phyloP scores from a whole-genome alignment of 345 rosid genomes.

The Cardiospermum halicacabum region DNA sequence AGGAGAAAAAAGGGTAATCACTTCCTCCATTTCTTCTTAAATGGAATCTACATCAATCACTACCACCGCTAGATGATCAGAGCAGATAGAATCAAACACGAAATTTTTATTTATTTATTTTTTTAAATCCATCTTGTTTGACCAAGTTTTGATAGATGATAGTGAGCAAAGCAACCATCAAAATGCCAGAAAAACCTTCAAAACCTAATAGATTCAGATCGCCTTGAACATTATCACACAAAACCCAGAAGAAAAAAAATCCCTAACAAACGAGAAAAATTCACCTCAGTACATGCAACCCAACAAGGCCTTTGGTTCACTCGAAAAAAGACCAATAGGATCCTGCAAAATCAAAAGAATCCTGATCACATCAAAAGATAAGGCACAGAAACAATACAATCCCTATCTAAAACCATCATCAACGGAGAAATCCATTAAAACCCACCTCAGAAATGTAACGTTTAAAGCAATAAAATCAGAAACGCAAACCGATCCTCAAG shows the following conservation, averaged over 20 bases:
- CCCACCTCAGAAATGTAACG: slow-evolving; percentile 17
- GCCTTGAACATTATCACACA: background rate
- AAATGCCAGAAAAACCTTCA: background rate
- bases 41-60: background rate
- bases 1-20: too few relatives aligned
- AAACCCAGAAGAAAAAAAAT: too few relatives aligned
- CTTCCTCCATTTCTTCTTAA: background rate
- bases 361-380: slow-evolving; percentile 2
- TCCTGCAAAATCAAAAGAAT: slow-evolving; percentile 20
- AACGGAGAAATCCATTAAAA: background rate
- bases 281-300: slow-evolving; percentile 27
- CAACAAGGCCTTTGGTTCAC: slow-evolving; percentile 10
- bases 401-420: too few relatives aligned
- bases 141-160: slow-evolving; percentile 4
- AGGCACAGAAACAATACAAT: background rate
- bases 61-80: background rate
- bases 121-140: background rate
- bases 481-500: slow-evolving; percentile 26
- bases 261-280: slow-evolving; percentile 12
- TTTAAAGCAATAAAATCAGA: slow-evolving; percentile 8
- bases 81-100: background rate
- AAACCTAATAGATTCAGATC: slow-evolving; percentile 10
- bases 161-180: background rate
- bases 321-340: slow-evolving; percentile 13
- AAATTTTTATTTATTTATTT: too few relatives aligned